Conservation (phyloP, 1,284 basidiomycete genomes). For the Sporisorium sorghi region DNA sequence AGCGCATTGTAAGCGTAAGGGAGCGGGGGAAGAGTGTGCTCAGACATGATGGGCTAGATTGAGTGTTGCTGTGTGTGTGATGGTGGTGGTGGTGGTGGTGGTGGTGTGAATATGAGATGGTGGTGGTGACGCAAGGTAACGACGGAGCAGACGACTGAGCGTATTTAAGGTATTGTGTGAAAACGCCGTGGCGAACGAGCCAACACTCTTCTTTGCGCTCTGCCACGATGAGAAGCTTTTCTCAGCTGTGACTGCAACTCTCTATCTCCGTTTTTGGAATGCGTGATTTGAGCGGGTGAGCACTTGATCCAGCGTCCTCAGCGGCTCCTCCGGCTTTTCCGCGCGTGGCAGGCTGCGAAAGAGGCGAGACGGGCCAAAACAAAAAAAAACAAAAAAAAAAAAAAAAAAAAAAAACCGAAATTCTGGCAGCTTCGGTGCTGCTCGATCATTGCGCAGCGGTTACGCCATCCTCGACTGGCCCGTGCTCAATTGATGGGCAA, state of each 20-base stretch:
- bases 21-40: constrained; percentile 83
- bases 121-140: too few species aligned
- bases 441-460: constrained; percentile 24
- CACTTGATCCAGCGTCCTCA: constrained; percentile 3
- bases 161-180: too few species aligned
- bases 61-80: background rate
- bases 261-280: background rate
- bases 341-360: background rate
- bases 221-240: background rate
- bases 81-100: too few species aligned
- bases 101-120: too few species aligned
- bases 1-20: constrained; percentile 91
- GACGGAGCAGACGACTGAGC: too few species aligned
- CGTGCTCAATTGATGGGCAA: too few species aligned
- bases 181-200: constrained; percentile 27
- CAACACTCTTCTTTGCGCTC: background rate
- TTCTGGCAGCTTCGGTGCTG: constrained; percentile 26
- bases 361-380: background rate
- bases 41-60: constrained; percentile 35
- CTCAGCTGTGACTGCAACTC: background rate
- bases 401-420: too few species aligned
- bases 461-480: constrained; percentile 24
- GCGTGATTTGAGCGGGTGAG: constrained; percentile 5
- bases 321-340: constrained; percentile 9
- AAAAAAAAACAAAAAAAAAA: too few species aligned